Base-by-base conservation (phyloP, 805 yeast genomes). In the Debaryomyces maramus region DNA sequence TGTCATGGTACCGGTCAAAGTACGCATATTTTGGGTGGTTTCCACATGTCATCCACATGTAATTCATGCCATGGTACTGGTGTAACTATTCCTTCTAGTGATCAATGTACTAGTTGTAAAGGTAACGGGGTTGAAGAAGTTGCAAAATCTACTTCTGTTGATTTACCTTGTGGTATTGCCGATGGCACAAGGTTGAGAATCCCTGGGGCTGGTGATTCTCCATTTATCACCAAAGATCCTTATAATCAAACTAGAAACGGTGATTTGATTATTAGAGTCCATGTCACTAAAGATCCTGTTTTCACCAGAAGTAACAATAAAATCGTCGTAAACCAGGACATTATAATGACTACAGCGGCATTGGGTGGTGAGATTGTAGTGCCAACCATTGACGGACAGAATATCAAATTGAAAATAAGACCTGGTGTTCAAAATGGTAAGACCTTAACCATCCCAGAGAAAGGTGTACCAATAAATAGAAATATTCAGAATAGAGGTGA, bases 21-120 rank as follows among this genome's bases (percentile, higher is more conserved):
- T 13, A 85, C 89, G 15, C 97, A 91, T 53, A 73, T 81, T 34
- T 75, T 86, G 58, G 97, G 95, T 3, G 98, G 98, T 0, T 93
- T 91, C 77, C 97, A 90, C 55, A 89, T 93, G 96, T 83, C 96
- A 3, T 81, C 96, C 0, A 88, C 97, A 9, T 93, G 99, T 75
- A 73, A 73, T 36, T 68, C 81, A 3, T 93, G 99, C 72, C 81
- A 76, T 32, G 99, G 99, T 29, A 70, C 86, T 5, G 99, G 99
- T 39, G 93, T 88, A 1, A 74, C 72, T 3, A 80, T 89, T 36
- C 77, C 81, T 34, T 71, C 75, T 14, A 65, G 70, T 10, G 89
- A 88, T 56, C 80, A 80, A 39, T 93, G 99, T 73, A 54, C 58
- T 1, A 60, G 81, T 1, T 93, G 99, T 67, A 90, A 83, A 49